Percentiles rank a stretch among this genome's conserved stretches.
These are phyloP conservation scores for Nemania sp. DNA, from an alignment of 2,329 filamentous ascomycete genomes.

Conservation along the genomic window DNA sequence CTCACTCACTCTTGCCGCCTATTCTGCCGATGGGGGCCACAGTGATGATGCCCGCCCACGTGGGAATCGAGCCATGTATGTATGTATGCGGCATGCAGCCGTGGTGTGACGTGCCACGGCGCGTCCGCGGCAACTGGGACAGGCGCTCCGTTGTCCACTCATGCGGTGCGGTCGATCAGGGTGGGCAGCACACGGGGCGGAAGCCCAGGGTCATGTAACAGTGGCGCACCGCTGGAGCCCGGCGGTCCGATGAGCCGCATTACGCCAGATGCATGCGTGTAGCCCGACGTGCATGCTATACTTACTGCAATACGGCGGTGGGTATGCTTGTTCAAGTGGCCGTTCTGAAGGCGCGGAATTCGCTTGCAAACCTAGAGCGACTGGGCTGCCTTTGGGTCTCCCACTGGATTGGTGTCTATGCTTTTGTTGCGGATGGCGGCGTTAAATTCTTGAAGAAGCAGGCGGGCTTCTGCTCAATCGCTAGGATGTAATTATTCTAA, in stretches of 20 bases:
- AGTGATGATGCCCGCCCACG: slow-evolving; percentile 14
- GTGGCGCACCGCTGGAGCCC: slow-evolving; percentile 3
- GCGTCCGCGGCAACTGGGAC: neutral
- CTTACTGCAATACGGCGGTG: neutral
- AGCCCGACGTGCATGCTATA: neutral
- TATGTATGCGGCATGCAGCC: neutral
- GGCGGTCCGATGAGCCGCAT: slow-evolving; percentile 19
- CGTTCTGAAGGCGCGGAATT: too few species aligned
- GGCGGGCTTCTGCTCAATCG: neutral
- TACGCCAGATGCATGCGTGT: slow-evolving; percentile 15
- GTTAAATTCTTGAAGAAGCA: neutral
- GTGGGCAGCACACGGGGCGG: neutral
- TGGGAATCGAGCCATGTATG: slow-evolving; percentile 21
- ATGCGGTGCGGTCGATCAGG: neutral
- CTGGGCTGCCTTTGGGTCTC: too few species aligned
- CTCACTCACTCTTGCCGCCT: too few species aligned
- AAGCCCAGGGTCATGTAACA: slow-evolving; percentile 2
- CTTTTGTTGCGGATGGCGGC: too few species aligned
- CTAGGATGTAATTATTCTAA: too few species aligned
- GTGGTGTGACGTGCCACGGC: slow-evolving; percentile 20
- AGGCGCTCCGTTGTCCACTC: neutral
- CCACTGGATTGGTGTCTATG: too few species aligned
- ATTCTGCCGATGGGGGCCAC: too few species aligned
- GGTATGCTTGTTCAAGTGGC: too few species aligned
- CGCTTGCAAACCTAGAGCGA: too few species aligned